Conservation (phyloP, 2,329 filamentous ascomycete species). For the Cercospora brassicicola region DNA sequence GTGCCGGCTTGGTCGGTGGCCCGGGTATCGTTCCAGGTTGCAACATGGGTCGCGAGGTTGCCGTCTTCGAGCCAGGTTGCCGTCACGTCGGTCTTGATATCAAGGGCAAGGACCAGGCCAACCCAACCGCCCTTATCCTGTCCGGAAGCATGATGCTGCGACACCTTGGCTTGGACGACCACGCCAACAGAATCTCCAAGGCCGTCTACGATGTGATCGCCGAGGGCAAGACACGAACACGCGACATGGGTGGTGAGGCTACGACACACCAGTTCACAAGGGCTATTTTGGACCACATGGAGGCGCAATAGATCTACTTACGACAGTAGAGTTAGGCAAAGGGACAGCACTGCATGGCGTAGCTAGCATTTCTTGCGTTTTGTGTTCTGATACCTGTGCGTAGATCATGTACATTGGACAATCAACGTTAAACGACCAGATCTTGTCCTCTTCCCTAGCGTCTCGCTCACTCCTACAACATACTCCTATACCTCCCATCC, state of each 20-base stretch:
- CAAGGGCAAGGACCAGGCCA: slow-evolving; percentile 99
- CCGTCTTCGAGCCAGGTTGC: slow-evolving; percentile 98
- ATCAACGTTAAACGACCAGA: neutral
- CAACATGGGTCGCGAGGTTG: slow-evolving; percentile 99
- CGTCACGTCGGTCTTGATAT: slow-evolving; percentile 99
- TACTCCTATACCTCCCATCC: slow-evolving; percentile 41
- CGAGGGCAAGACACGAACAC: slow-evolving; percentile 84
- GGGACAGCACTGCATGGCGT: slow-evolving; percentile 15
- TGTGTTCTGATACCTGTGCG: slow-evolving; percentile 14
- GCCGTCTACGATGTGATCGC: slow-evolving; percentile 79
- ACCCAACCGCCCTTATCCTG: slow-evolving; percentile 93
- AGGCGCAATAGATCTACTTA: slow-evolving; percentile 43
- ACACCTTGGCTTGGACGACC: slow-evolving; percentile 94
- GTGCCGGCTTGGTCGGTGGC: slow-evolving; percentile 92
- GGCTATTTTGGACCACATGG: slow-evolving; percentile 94
- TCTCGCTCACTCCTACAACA: slow-evolving; percentile 35
- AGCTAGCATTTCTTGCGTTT: slow-evolving; percentile 12
- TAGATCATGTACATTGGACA: slow-evolving; percentile 14
- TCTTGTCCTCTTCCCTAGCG: neutral
- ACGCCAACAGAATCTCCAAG: slow-evolving; percentile 97
- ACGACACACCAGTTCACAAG: slow-evolving; percentile 94
- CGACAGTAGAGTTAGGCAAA: slow-evolving; percentile 1
- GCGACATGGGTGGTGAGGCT: slow-evolving; percentile 89
- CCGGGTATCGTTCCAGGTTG: slow-evolving; percentile 96
- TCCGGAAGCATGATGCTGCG: slow-evolving; percentile 96